Percentiles rank a stretch among this genome's conserved stretches.
These are phyloP conservation scores for Nelumbo lutea DNA, from an alignment of 164 flowering plant genomes.

Conservation along the genomic window DNA sequence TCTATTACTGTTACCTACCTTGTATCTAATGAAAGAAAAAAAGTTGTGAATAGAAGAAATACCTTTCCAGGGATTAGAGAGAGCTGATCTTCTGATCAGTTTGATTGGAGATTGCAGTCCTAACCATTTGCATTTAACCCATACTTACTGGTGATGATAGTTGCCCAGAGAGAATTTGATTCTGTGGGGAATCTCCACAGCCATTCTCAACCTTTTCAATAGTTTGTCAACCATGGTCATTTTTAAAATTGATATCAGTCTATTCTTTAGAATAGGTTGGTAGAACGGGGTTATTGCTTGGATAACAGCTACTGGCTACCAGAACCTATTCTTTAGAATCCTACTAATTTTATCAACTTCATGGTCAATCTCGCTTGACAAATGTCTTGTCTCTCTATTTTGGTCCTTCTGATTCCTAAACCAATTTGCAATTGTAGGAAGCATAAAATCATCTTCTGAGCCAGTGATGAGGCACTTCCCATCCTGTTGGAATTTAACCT, in stretches of 20 bases:
- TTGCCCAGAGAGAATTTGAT: no score
- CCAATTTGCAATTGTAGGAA: slow-evolving; percentile 48
- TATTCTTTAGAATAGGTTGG: slow-evolving; percentile 18
- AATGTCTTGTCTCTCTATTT: slow-evolving; percentile 5
- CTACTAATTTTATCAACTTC: slow-evolving; percentile 37
- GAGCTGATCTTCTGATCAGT: no score
- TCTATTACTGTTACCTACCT: no score
- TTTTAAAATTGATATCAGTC: no score
- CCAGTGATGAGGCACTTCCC: not conserved
- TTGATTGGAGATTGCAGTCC: no score
- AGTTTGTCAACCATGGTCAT: slow-evolving; percentile 31
- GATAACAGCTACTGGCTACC: slow-evolving; percentile 32
- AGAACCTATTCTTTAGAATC: slow-evolving; percentile 28
- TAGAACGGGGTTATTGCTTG: slow-evolving; percentile 27
- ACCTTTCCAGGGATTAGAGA: no score
- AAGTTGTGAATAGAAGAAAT: no score
- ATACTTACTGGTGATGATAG: no score
- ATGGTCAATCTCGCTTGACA: slow-evolving; percentile 12
- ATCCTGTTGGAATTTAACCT: slow-evolving; percentile 28
- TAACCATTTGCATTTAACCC: no score
- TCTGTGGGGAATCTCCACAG: no score
- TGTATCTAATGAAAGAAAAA: no score
- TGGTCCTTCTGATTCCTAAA: slow-evolving; percentile 19
- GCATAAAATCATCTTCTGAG: slow-evolving; percentile 39
- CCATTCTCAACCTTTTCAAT: slow-evolving; percentile 35